phyloP scores from a whole-genome alignment of 139 green algal species.

The Edaphochlamys debaryana region DNA sequence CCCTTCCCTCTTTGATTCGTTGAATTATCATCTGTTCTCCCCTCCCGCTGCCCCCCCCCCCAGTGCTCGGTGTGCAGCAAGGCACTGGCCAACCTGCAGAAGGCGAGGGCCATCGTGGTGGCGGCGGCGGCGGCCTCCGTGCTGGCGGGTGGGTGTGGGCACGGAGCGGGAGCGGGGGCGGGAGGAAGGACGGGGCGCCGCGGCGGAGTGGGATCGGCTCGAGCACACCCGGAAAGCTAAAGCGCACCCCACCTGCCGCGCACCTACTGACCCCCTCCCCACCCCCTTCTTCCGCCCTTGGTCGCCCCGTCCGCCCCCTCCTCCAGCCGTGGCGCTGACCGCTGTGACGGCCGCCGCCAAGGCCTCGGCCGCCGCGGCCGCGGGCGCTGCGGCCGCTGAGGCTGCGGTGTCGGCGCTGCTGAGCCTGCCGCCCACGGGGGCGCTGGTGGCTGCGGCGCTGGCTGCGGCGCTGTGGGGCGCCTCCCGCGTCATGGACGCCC shows the following conservation, averaged over 20 bases:
- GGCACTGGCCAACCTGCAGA: not conserved
- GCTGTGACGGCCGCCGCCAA: not conserved
- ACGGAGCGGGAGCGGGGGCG: too few relatives aligned
- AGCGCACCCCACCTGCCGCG: not conserved
- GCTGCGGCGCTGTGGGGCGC: not conserved
- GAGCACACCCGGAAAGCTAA: too few relatives aligned
- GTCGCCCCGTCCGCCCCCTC: too few relatives aligned
- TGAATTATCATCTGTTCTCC: too few relatives aligned
- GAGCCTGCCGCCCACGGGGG: not conserved
- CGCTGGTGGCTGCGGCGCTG: not conserved
- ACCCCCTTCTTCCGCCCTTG: not conserved
- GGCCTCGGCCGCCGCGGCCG: not conserved
- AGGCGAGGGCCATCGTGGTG: not conserved
- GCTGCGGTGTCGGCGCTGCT: not conserved
- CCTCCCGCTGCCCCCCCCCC: not conserved
- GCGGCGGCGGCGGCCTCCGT: not conserved
- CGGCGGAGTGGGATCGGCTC: too few relatives aligned
- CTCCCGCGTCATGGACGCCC: not conserved
- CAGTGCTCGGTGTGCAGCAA: slow-evolving; percentile 19
- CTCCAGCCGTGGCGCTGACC: not conserved
- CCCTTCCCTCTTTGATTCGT: too few relatives aligned
- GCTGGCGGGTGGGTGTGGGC: not conserved
- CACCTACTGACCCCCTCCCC: too few relatives aligned
- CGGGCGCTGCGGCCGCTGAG: not conserved
- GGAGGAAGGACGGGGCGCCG: too few relatives aligned